Evolutionary conservation across 2,329 filamentous ascomycete genomes (phyloP).

Genomic region (Apiospora pterosperma): DNA sequence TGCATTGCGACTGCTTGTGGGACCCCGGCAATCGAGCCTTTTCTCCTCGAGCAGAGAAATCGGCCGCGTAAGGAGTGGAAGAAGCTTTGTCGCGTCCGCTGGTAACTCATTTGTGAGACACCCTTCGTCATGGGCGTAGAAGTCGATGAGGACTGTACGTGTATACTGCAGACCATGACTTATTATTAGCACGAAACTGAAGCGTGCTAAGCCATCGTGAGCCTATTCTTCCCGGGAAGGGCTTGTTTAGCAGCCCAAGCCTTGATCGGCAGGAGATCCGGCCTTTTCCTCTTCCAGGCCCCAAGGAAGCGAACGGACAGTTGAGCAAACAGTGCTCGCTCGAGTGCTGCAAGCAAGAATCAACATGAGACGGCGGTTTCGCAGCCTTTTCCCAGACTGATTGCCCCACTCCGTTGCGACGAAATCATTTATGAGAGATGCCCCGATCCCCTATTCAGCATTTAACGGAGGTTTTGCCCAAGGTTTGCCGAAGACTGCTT

Average conservation of each 20-base stretch:
- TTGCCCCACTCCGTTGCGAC: not conserved
- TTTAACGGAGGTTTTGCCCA: not conserved
- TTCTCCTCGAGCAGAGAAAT: not conserved
- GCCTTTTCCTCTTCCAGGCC: not conserved
- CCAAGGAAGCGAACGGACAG: not conserved
- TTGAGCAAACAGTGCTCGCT: not conserved
- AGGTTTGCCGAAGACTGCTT: not conserved
- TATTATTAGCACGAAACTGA: slow-evolving; percentile 4
- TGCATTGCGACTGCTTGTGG: slow-evolving; percentile 2
- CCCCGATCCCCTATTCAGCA: not conserved
- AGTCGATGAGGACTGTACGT: not conserved
- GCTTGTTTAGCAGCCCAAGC: slow-evolving; percentile 5
- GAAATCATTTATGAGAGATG: not conserved
- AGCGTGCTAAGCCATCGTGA: slow-evolving; percentile 3
- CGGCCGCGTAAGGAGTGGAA: not conserved
- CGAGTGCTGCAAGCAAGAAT: too few species aligned
- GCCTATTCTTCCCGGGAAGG: slow-evolving; percentile 4
- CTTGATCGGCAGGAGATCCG: slow-evolving; percentile 9
- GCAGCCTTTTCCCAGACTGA: slow-evolving; percentile 14
- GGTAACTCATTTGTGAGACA: slow-evolving; percentile 3
- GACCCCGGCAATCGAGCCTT: not conserved
- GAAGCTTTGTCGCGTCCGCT: not conserved
- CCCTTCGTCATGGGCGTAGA: not conserved
- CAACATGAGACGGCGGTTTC: slow-evolving; percentile 23
- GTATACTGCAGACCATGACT: not conserved